Percentiles rank a stretch among this genome's conserved stretches.
Evolutionary conservation across 1,284 basidiomycete species (phyloP).

Genomic region (Leccinum subrobustum): DNA sequence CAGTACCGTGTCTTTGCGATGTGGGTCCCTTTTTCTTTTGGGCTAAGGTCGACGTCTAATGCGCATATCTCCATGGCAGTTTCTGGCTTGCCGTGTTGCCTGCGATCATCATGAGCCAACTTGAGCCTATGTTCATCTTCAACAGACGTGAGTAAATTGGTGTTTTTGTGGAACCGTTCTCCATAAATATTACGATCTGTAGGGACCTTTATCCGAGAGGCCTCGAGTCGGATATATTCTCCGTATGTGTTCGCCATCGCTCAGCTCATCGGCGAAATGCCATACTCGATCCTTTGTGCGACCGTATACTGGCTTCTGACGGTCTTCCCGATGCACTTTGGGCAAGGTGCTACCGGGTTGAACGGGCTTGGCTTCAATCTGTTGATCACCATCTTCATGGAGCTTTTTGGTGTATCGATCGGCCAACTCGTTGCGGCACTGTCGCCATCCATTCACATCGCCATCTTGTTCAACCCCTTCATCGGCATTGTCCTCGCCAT

Average conservation of each 20-base stretch:
- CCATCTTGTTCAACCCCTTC: slow-evolving; percentile 82
- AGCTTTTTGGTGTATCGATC: slow-evolving; percentile 75
- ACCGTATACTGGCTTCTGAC: slow-evolving; percentile 78
- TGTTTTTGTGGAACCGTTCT: not conserved
- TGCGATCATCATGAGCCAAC: slow-evolving; percentile 76
- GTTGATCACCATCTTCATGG: slow-evolving; percentile 68
- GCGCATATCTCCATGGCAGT: slow-evolving; percentile 31
- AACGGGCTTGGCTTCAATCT: slow-evolving; percentile 77
- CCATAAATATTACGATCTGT: not conserved
- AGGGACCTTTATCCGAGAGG: slow-evolving; percentile 68
- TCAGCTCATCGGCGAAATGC: slow-evolving; percentile 81
- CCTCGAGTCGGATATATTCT: slow-evolving; percentile 76
- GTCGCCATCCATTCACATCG: slow-evolving; percentile 73
- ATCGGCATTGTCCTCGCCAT: slow-evolving; percentile 64
- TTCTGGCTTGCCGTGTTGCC: slow-evolving; percentile 74
- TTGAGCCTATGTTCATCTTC: slow-evolving; percentile 86
- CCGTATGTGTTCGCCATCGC: slow-evolving; percentile 82
- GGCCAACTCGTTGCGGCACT: slow-evolving; percentile 77
- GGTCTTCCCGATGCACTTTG: slow-evolving; percentile 76
- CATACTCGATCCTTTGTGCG: slow-evolving; percentile 73
- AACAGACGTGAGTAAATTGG: slow-evolving; percentile 53
- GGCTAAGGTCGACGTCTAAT: not conserved
- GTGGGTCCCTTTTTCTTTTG: slow-evolving; percentile 37
- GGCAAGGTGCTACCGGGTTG: slow-evolving; percentile 56
- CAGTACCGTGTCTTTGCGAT: slow-evolving; percentile 86